A percentile compares a stretch with the other conserved stretches of the same genome.
phyloP scores from a whole-genome alignment of 1,139 yeast species.

The Pichia sp. region DNA sequence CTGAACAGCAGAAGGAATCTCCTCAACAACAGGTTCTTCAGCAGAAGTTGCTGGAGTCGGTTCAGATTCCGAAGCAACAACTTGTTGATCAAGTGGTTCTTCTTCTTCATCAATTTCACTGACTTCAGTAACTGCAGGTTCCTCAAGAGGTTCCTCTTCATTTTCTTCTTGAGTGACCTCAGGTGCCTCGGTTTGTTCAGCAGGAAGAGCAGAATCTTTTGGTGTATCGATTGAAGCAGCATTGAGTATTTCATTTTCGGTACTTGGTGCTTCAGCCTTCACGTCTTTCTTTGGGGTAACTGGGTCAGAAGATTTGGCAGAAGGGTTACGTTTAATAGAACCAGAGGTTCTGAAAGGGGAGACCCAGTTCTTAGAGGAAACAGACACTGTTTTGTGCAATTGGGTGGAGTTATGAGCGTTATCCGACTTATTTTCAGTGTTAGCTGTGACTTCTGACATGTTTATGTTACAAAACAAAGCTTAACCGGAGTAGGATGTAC shows the following conservation, averaged over 20 bases:
- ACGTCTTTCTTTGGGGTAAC: conserved; percentile 19
- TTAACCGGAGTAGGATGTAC: too few species aligned
- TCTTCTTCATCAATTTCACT: conserved; percentile 7
- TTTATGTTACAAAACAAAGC: too few species aligned
- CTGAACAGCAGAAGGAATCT: conserved; percentile 31
- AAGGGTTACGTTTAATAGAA: background rate
- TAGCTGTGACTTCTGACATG: background rate
- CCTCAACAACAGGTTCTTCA: conserved; percentile 17
- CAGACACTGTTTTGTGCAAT: conserved; percentile 8
- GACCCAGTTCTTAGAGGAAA: conserved; percentile 32
- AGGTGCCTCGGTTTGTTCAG: background rate
- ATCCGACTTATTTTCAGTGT: background rate
- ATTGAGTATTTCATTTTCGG: background rate
- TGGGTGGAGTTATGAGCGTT: conserved; percentile 1
- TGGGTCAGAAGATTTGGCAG: background rate
- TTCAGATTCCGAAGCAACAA: conserved; percentile 3
- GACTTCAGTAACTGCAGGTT: conserved; percentile 3
- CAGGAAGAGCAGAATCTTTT: background rate
- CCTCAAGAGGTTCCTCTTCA: conserved; percentile 3
- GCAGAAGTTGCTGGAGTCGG: conserved; percentile 4
- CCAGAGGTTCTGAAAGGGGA: conserved; percentile 38
- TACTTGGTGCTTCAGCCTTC: conserved; percentile 22
- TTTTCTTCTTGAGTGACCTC: conserved; percentile 31
- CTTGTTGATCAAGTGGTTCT: conserved; percentile 1
- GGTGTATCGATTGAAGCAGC: background rate